Base-by-base conservation (phyloP, 2,329 filamentous ascomycete species). In the Tolypocladium sp. region DNA sequence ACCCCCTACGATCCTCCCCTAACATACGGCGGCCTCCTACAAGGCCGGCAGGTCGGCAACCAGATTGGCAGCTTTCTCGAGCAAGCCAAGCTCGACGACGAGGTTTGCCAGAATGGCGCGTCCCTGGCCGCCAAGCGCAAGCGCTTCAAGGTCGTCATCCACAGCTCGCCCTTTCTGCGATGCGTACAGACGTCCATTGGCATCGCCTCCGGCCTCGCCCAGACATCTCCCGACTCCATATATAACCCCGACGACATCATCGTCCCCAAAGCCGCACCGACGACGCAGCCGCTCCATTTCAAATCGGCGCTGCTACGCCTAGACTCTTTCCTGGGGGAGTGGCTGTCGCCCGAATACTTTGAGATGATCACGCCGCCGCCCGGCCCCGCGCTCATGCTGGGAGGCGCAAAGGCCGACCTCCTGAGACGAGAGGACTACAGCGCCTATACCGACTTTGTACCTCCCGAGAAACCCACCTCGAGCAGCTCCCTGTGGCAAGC, bases 1-100 rank as follows among this genome's bases (percentile, higher is more conserved):
- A 92, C 91, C 7, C 94, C 94, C 2, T 99, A 97, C 78, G 93
- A 99, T 65, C 91, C 94, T 64, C 94, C 94, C 56, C 81, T 99
- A 60, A 96, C 92, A 3, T 97, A 97, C 70, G 90, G 91, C 65
- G 94, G 94, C 64, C 97, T 94, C 89, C 84, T 88, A 17, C 94
- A 97, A 73, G 88, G 90, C 58, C 87, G 89, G 66, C 85, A 87
- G 6, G 83, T 97, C 30, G 94, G 94, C 20, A 81, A 86, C 62
- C 87, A 91, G 61, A 97, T 99, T 63, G 89, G 85, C n/a, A 86
- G 81, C 66, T 84, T 96, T 37, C 75, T 85, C 53, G 79, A 79
- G 60, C 82, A 81, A 57, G 77, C 77, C 58, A 80, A 81, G 65
- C 71, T 72, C 55, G 75, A 80, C 55, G 70, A 77, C 56, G 73